Evolutionary conservation across 352 stramenopile genomes (phyloP).

Genomic region (Phytophthora quininea): DNA sequence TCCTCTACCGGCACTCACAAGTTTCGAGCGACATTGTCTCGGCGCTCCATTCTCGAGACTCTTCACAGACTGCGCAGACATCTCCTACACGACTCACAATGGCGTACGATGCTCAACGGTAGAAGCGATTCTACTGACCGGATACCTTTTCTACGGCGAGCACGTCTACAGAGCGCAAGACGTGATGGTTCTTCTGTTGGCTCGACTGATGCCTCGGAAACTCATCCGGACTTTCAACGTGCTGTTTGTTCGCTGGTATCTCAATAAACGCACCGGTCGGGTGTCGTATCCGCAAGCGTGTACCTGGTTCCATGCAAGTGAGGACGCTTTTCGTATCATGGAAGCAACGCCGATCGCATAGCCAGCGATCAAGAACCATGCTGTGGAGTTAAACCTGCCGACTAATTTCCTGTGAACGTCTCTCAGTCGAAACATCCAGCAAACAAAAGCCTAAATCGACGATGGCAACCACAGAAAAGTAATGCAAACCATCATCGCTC

Average conservation of each 20-base stretch:
- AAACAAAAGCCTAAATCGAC: too few relatives aligned
- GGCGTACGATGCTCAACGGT: constrained; percentile 13
- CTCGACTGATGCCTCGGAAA: constrained; percentile 18
- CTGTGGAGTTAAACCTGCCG: neutral
- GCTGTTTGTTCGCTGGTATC: constrained; percentile 21
- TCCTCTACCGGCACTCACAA: constrained; percentile 7
- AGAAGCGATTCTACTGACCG: constrained; percentile 15
- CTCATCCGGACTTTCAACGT: constrained; percentile 33
- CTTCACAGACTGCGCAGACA: constrained; percentile 20
- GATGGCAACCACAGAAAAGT: too few relatives aligned
- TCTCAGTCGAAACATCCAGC: too few relatives aligned
- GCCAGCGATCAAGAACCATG: neutral
- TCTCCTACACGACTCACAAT: constrained; percentile 10
- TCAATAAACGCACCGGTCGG: constrained; percentile 10
- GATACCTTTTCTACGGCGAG: constrained; percentile 26
- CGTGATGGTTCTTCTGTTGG: constrained; percentile 20
- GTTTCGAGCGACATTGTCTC: constrained; percentile 24
- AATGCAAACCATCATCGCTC: too few relatives aligned
- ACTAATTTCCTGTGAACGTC: neutral
- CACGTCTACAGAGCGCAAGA: constrained; percentile 25
- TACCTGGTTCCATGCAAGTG: constrained; percentile 20
- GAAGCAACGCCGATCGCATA: constrained; percentile 13
- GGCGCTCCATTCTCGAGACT: constrained; percentile 14
- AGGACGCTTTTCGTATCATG: constrained; percentile 15
- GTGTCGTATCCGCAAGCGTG: constrained; percentile 20